Base-by-base conservation (phyloP, 192 early-diverging fungal genomes). In the Globomyces pollinis-pini region DNA sequence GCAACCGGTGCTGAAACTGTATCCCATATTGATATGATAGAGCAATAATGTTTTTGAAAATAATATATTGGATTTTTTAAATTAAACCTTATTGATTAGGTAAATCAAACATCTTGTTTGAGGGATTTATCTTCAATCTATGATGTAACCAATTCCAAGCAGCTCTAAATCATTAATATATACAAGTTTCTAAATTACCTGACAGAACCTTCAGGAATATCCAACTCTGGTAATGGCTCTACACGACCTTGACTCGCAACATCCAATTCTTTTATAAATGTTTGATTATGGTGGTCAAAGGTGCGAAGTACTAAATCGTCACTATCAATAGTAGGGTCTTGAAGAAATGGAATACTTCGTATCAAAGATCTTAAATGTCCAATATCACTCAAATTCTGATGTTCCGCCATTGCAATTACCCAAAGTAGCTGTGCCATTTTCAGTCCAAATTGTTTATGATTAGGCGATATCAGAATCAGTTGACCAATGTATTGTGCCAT, bases 341-440 rank as follows among this genome's bases (percentile, higher is more conserved):
- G 36, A 16, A 60, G 36, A 52, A 72, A 76, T 20, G 69, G 66
- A 4, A 76, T 38, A 28, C 62, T 65, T 13, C 65, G 38, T 7
- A 70, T 20, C 0, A 76, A 52, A 11, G 41, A 9, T 39, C 68
- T 63, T 31, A 76, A 61, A 16, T 55, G 13, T 45, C 60, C 64
- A 11, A 65, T 51, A 18, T 39, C 55, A 12, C 50, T 61, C 24
- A 56, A 60, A 32, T 59, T 47, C 3, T 51, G 49, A 24, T 70
- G 32, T 57, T 57, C 23, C 13, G 28, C 18, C 0, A 38, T 28
- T 8, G 66, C 57, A 13, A 68, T 54, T 1, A 55, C 51, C 73
- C 73, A 75, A 20, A 72, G 59, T 2, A 70, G 62, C 36, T 57
- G 50, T 12, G 61, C 29, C 69, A 75, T 72, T 30, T 56, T 64